Evolutionary conservation across 148 eudicot species (phyloP).

Genomic region (Cornus florida): DNA sequence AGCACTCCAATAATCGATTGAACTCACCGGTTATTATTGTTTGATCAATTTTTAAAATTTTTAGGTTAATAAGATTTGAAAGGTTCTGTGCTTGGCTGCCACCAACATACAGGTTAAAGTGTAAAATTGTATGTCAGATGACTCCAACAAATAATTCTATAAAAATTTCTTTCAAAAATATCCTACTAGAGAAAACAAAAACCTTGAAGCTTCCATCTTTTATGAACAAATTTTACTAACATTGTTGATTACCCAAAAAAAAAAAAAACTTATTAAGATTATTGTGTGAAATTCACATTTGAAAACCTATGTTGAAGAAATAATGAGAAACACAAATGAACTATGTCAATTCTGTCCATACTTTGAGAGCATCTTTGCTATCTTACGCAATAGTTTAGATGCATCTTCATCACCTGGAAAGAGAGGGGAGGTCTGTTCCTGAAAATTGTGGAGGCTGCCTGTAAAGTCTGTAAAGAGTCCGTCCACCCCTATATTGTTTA

Average conservation of each 20-base stretch:
- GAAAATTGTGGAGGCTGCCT: conserved; percentile 78
- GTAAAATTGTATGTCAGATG: not conserved
- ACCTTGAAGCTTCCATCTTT: not conserved
- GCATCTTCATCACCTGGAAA: conserved; percentile 27
- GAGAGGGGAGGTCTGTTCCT: conserved; percentile 67
- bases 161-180: not conserved
- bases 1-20: too few relatives aligned
- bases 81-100: too few relatives aligned
- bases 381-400: conserved; percentile 44
- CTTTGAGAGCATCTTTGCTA: conserved; percentile 43
- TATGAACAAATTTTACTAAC: too few relatives aligned
- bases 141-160: not conserved
- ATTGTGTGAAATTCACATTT: not conserved
- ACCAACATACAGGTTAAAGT: too few relatives aligned
- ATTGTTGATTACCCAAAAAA: not conserved
- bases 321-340: not conserved
- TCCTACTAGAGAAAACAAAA: not conserved
- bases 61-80: too few relatives aligned
- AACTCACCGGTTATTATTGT: too few relatives aligned
- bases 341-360: conserved; percentile 14
- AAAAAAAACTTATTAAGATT: not conserved
- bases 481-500: conserved; percentile 79
- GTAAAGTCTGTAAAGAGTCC: conserved; percentile 94
- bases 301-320: not conserved
- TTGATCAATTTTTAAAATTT: too few relatives aligned